Conservation (phyloP, 495 filamentous ascomycete genomes). For the Cercophora samala region DNA sequence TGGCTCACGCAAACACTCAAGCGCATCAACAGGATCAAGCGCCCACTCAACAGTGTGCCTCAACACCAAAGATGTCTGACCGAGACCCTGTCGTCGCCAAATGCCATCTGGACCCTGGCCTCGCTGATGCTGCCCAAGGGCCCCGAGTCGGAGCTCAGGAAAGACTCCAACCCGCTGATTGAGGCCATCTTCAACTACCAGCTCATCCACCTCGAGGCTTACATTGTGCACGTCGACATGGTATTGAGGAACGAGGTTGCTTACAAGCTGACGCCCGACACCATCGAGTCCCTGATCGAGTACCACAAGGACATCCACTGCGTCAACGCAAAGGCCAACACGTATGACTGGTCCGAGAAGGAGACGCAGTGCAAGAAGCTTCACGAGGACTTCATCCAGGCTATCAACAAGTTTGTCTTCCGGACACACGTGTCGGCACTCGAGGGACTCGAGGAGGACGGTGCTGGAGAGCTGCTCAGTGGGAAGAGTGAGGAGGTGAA, state of each 20-base stretch:
- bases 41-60: constrained; percentile 93
- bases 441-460: constrained; percentile 96
- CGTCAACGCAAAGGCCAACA: constrained; percentile 80
- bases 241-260: constrained; percentile 96
- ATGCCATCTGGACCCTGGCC: constrained; percentile 93
- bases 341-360: constrained; percentile 97
- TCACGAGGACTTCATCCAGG: constrained; percentile 95
- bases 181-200: constrained; percentile 93
- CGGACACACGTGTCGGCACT: constrained; percentile 83
- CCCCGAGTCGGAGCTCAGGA: constrained; percentile 80
- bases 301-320: constrained; percentile 98
- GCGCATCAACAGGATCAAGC: constrained; percentile 95
- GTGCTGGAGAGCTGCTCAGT: constrained; percentile 86
- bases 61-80: constrained; percentile 97
- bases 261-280: constrained; percentile 96
- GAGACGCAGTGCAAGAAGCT: constrained; percentile 93
- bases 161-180: constrained; percentile 80
- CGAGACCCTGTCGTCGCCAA: constrained; percentile 85
- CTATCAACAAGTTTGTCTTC: constrained; percentile 96
- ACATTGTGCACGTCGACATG: constrained; percentile 99
- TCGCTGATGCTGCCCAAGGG: constrained; percentile 92
- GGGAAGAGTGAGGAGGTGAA: constrained; percentile 95
- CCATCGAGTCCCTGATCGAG: constrained; percentile 91
- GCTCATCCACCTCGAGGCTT: constrained; percentile 92
- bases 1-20: constrained; percentile 98